These are phyloP conservation scores for Dovyalis caffra DNA, from an alignment of 345 rosid species.

Conservation along the genomic window DNA sequence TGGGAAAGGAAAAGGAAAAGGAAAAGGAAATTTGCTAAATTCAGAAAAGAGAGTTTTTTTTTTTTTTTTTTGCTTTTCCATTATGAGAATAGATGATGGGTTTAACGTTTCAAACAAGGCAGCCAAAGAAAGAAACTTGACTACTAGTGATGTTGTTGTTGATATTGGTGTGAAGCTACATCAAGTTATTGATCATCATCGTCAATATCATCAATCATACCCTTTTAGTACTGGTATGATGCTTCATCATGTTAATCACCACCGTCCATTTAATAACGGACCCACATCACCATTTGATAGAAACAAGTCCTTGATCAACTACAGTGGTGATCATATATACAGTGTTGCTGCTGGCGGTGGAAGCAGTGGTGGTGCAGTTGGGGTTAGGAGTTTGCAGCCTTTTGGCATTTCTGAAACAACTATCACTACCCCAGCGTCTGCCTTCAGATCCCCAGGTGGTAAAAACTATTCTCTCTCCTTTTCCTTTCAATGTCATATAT, in stretches of 20 bases:
- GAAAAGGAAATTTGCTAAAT: slow-evolving; percentile 3
- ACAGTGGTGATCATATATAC: not conserved
- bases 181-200: not conserved
- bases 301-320: slow-evolving; percentile 9
- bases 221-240: slow-evolving; percentile 27
- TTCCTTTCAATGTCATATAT: not conserved
- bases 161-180: slow-evolving; percentile 30
- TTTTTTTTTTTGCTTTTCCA: slow-evolving; percentile 1
- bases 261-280: slow-evolving; percentile 32
- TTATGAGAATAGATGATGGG: slow-evolving; percentile 26
- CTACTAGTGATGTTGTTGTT: slow-evolving; percentile 1
- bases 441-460: slow-evolving; percentile 43
- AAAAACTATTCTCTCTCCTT: not conserved
- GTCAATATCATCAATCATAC: slow-evolving; percentile 22
- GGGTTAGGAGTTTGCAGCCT: slow-evolving; percentile 29
- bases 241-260: slow-evolving; percentile 31
- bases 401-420: slow-evolving; percentile 22
- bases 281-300: slow-evolving; percentile 23
- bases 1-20: slow-evolving; percentile 14
- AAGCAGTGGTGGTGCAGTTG: slow-evolving; percentile 6
- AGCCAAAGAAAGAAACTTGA: slow-evolving; percentile 15
- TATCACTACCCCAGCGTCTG: not conserved
- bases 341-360: slow-evolving; percentile 6
- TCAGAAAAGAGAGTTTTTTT: not conserved
- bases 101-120: slow-evolving; percentile 44